Percentiles rank a stretch among this genome's conserved stretches.
phyloP scores from a whole-genome alignment of 345 rosid species.

The Luvunga scandens region DNA sequence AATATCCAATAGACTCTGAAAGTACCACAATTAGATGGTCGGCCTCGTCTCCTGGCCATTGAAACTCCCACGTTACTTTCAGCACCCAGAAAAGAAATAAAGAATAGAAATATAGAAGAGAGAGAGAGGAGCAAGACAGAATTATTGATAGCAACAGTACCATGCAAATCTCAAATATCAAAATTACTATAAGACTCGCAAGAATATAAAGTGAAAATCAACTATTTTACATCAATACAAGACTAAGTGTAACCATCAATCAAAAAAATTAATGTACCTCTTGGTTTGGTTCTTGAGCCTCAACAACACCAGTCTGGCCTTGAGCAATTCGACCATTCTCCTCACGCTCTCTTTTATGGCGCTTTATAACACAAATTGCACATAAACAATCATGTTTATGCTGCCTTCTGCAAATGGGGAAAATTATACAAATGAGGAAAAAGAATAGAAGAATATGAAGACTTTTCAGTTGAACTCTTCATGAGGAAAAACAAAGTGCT shows the following conservation, averaged over 20 bases:
- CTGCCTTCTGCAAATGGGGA: conserved; percentile 60
- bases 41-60: background rate
- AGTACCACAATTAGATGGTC: background rate
- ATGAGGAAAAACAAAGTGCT: background rate
- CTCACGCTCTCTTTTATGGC: conserved; percentile 91
- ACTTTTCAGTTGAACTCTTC: background rate
- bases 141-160: background rate
- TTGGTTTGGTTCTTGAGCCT: conserved; percentile 51
- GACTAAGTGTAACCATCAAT: background rate
- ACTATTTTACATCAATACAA: background rate
- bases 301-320: conserved; percentile 48
- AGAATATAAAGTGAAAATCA: background rate
- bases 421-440: conserved; percentile 3
- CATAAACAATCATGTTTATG: conserved; percentile 95
- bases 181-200: background rate
- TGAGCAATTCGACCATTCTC: conserved; percentile 54
- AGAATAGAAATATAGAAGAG: background rate
- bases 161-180: background rate
- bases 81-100: background rate
- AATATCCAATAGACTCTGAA: background rate
- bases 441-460: background rate
- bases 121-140: background rate
- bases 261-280: conserved; percentile 37
- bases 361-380: conserved; percentile 83
- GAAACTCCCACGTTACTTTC: background rate